These are phyloP conservation scores for Epichloe coenophiala DNA, from an alignment of 2,329 filamentous ascomycete species.

Conservation along the genomic window DNA sequence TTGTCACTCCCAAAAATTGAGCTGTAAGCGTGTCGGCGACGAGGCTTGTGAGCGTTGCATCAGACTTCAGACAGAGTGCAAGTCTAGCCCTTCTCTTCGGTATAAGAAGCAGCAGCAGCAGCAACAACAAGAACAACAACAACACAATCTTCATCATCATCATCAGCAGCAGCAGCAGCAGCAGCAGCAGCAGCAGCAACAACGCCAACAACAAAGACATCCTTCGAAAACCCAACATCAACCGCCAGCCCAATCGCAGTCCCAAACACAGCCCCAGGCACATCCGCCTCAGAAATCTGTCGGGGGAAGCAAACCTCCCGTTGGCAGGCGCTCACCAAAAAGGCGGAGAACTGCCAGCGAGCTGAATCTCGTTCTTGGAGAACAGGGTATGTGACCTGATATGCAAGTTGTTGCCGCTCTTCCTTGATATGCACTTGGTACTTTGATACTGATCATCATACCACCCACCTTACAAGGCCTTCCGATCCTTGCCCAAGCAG, in stretches of 20 bases:
- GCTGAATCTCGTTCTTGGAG: slow-evolving; percentile 19
- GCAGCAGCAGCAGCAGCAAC: slow-evolving; percentile 7
- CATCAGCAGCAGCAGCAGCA: slow-evolving; percentile 11
- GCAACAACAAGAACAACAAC: slow-evolving; percentile 11
- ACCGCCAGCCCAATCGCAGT: slow-evolving; percentile 2
- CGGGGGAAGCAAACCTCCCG: slow-evolving; percentile 4
- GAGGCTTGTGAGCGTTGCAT: slow-evolving; percentile 29
- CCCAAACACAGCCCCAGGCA: background rate
- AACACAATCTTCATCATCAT: slow-evolving; percentile 12
- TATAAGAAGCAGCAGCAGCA: slow-evolving; percentile 23
- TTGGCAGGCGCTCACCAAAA: slow-evolving; percentile 22
- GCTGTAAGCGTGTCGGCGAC: slow-evolving; percentile 27
- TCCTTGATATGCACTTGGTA: background rate
- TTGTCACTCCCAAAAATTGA: slow-evolving; percentile 33
- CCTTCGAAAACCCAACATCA: slow-evolving; percentile 6
- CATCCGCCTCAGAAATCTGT: slow-evolving; percentile 2
- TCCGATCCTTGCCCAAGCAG: slow-evolving; percentile 14
- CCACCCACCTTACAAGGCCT: slow-evolving; percentile 5
- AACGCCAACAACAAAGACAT: slow-evolving; percentile 6
- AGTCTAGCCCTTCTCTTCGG: slow-evolving; percentile 28
- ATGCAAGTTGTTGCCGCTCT: background rate
- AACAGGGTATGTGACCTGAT: slow-evolving; percentile 19
- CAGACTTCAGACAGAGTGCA: slow-evolving; percentile 28
- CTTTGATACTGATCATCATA: background rate
- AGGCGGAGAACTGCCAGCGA: slow-evolving; percentile 22